Evolutionary conservation across 2,329 filamentous ascomycete genomes (phyloP).

Genomic region (Diaporthe eres): DNA sequence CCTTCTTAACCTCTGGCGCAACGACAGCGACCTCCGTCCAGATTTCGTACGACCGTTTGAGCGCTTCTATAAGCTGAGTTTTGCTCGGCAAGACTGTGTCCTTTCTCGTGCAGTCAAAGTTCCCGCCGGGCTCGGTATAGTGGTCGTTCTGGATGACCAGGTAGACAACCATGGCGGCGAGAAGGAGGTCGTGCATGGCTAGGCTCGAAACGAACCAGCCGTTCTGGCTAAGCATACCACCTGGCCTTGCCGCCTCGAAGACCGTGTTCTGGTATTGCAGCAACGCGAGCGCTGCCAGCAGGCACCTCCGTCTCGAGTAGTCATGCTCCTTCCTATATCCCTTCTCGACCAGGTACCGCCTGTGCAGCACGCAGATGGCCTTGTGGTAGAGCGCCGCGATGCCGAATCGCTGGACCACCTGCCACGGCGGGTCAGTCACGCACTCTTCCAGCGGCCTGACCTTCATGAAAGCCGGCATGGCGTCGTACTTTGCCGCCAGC

Average conservation of each 20-base stretch:
- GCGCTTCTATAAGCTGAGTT: constrained; percentile 55
- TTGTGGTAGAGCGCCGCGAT: constrained; percentile 68
- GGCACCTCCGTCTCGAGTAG: constrained; percentile 65
- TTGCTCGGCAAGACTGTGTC: constrained; percentile 52
- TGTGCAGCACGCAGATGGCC: constrained; percentile 68
- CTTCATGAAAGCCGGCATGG: constrained; percentile 63
- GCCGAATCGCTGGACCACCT: constrained; percentile 68
- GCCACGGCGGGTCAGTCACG: constrained; percentile 61
- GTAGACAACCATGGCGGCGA: constrained; percentile 73
- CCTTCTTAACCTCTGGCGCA: constrained; percentile 60
- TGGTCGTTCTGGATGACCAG: constrained; percentile 62
- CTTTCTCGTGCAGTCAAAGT: constrained; percentile 53
- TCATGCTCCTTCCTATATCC: constrained; percentile 60
- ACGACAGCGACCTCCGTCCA: constrained; percentile 58
- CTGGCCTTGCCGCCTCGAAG: constrained; percentile 65
- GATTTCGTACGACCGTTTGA: constrained; percentile 59
- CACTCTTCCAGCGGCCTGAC: constrained; percentile 63
- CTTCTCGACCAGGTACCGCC: constrained; percentile 64
- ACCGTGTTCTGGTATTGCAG: constrained; percentile 63
- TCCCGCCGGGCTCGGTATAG: constrained; percentile 54
- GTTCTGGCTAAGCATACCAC: constrained; percentile 65
- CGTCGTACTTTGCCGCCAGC: constrained; percentile 61
- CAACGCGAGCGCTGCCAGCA: constrained; percentile 64
- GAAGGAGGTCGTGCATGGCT: constrained; percentile 72
- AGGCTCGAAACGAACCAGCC: constrained; percentile 72